Evolutionary conservation across 2,329 filamentous ascomycete genomes (phyloP).

Genomic region (Colletotrichum australisinense): DNA sequence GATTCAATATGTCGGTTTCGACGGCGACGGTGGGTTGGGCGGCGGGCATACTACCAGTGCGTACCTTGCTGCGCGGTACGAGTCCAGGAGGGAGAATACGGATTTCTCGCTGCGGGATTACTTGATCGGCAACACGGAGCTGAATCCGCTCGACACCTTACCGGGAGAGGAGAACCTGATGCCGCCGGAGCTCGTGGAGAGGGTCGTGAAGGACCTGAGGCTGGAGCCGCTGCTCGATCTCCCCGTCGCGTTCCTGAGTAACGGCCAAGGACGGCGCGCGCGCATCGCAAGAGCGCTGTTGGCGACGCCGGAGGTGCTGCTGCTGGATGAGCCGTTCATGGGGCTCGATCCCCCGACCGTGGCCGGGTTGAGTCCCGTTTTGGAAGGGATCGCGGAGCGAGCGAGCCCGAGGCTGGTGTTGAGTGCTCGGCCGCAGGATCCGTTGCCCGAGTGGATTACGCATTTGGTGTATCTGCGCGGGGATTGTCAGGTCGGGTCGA

Average conservation of each 20-base stretch:
- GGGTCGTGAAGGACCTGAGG: slow-evolving; percentile 76
- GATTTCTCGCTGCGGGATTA: slow-evolving; percentile 89
- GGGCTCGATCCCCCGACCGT: slow-evolving; percentile 90
- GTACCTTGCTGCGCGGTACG: slow-evolving; percentile 91
- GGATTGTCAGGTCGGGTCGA: slow-evolving; percentile 71
- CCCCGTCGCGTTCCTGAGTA: slow-evolving; percentile 90
- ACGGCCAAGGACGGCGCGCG: slow-evolving; percentile 89
- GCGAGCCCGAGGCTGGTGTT: slow-evolving; percentile 80
- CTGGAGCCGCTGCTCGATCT: slow-evolving; percentile 78
- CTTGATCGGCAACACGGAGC: slow-evolving; percentile 81
- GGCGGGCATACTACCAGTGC: slow-evolving; percentile 71
- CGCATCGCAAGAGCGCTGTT: slow-evolving; percentile 90
- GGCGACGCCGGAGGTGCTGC: slow-evolving; percentile 79
- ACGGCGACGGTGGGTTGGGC: slow-evolving; percentile 70
- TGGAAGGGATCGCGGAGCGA: slow-evolving; percentile 74
- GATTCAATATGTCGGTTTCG: slow-evolving; percentile 92
- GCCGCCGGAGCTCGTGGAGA: slow-evolving; percentile 63
- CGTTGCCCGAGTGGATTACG: slow-evolving; percentile 90
- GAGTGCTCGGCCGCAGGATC: slow-evolving; percentile 85
- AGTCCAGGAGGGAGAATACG: slow-evolving; percentile 85
- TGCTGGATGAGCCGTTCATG: slow-evolving; percentile 97
- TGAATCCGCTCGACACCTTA: slow-evolving; percentile 75
- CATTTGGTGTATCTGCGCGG: slow-evolving; percentile 80
- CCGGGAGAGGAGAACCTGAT: slow-evolving; percentile 55
- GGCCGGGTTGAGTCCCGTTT: slow-evolving; percentile 75